Base-by-base conservation (phyloP, 768 basidiomycete genomes). In the Phylloporus scabripes region DNA sequence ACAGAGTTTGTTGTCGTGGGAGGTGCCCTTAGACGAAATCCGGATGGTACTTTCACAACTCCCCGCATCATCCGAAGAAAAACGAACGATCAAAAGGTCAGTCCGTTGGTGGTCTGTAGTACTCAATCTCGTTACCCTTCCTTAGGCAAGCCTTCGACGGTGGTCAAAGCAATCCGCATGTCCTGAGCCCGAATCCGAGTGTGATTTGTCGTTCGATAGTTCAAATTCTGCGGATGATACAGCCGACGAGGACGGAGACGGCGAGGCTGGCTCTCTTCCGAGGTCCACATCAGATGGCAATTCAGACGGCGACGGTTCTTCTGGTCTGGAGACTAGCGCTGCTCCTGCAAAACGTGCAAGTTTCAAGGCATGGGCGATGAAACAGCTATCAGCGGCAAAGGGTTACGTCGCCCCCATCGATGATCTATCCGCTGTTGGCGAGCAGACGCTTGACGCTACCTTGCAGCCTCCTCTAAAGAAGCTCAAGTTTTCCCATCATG, bases 351-450 rank as follows among this genome's bases (percentile, higher is more conserved):
- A 69, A 57, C 81, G 63, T 24, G 58, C 70, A 4, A 78, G 80
- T 7, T 97, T 96, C 78, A 96, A 96, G 64, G 75, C 83, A 34
- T 96, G 94, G 94, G 94, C 93, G 0, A 62, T 83, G 52, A 79
- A 85, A 47, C 92, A 96, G 61, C 74, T 89, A 45, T 81, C 73
- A 44, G 60, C 56, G 4, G 76, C 68, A 17, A 80, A 79, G 56
- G 65, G 63, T 34, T 72, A 77, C 40, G 42, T 57, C 8, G 42
- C 44, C 2, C 50, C 56, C 2, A n/a, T 52, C 23, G 44, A 54
- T 40, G 46, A 56, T 23, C 46, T 50, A 50, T 46, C 53, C 17
- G 23, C 60, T 12, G 49, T 58, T 28, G 36, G 56, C 9, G 59
- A 61, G 44, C 42, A 24, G 7, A 39, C 26, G 14, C 33, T 38